phyloP scores from a whole-genome alignment of 108 stramenopile species.

The Bacterosira constricta region DNA sequence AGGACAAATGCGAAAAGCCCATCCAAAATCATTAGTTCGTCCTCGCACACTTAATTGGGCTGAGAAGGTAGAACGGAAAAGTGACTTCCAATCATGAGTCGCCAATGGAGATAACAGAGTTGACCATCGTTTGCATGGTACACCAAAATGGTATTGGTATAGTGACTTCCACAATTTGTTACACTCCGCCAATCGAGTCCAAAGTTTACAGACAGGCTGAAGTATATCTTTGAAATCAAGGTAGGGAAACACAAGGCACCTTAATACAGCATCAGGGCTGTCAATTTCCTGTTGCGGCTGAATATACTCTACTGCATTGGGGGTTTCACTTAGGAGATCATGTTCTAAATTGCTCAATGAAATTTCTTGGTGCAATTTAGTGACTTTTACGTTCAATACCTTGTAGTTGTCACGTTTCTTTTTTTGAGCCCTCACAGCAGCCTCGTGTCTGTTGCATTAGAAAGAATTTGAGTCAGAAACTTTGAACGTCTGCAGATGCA shows the following conservation, averaged over 20 bases:
- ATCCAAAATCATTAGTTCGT: slow-evolving; percentile 12
- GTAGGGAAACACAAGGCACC: slow-evolving; percentile 34
- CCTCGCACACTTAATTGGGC: background rate
- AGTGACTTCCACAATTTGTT: slow-evolving; percentile 30
- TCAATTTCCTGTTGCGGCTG: background rate
- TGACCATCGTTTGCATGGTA: slow-evolving; percentile 4
- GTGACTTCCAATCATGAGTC: slow-evolving; percentile 17
- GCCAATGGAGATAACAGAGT: background rate
- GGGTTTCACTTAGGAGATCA: background rate
- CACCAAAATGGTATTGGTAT: slow-evolving; percentile 34
- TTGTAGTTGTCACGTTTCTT: slow-evolving; percentile 7
- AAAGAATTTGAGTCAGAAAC: background rate
- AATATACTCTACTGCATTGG: background rate
- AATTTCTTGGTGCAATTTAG: background rate
- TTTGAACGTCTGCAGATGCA: background rate
- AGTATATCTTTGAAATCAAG: slow-evolving; percentile 36
- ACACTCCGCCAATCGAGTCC: slow-evolving; percentile 18
- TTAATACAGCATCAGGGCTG: slow-evolving; percentile 10
- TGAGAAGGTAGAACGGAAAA: slow-evolving; percentile 7
- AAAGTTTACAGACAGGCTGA: slow-evolving; percentile 40
- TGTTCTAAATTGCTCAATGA: background rate
- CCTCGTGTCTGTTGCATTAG: slow-evolving; percentile 5
- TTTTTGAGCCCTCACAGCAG: background rate
- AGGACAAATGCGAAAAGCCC: slow-evolving; percentile 20
- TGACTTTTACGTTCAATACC: background rate